Base-by-base conservation (phyloP, 164 flowering plant genomes). In the Nymphaea thermarum region DNA sequence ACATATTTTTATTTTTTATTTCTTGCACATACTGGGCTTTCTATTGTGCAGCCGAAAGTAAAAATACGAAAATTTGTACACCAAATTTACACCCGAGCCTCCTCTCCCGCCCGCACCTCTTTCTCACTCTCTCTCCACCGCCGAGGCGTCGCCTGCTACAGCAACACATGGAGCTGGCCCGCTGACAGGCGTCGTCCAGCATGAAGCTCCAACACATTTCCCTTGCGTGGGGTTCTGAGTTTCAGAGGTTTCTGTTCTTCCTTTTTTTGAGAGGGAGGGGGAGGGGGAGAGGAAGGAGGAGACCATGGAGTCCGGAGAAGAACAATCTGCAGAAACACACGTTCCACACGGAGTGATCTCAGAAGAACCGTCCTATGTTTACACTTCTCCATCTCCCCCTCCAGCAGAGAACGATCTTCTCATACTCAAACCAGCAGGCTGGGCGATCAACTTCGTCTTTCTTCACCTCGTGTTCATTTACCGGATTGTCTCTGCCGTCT, bases 381-480 rank as follows among this genome's bases (percentile, higher is more conserved):
- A 45, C 11, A 45, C 5, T 7, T 47, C 55, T 3, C 55, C 55
- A 47, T 3, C 55, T 14, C 11, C 11, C 12, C 12, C 12, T 47
- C 11, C 55, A 36, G 66, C 75, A 43, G 65, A 71, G 10, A 65
- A 41, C 64, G 43, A 70, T 42, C 70, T 67, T 66, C 60, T 77
- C 4, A 61, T 73, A 8, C 75, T 73, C 5, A 72, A 71, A 63
- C 81, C 81, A 55, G 16, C 72, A 5, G 69, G 70, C 42, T 80
- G 74, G 76, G 68, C 78, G 74, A 60, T 70, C 14, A 71, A 69
- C 16, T 57, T 86, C 2, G 12, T 86, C 44, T 57, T 73, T 14
- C 44, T 78, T 53, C 83, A 81, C 5, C 53, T 65, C 43, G 82
- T 80, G 36, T 80, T 83, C 11, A 6, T 78, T 57, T 17, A 61